These are phyloP conservation scores for Phyllostachys edulis DNA, from an alignment of 176 grass and related monocot species.

Conservation along the genomic window DNA sequence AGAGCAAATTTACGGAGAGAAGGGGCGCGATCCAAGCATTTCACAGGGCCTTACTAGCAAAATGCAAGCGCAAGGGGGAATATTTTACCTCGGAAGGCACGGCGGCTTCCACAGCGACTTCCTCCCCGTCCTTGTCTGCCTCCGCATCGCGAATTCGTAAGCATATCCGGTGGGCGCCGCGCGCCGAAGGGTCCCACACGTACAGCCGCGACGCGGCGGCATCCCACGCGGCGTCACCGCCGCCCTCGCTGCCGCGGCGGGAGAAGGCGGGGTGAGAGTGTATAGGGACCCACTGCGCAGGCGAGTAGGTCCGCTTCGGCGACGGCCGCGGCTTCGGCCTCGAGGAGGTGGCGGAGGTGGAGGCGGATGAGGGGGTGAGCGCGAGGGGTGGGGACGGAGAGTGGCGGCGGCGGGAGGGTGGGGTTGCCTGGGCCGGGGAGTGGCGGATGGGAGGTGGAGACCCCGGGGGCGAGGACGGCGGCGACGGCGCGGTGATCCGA, in stretches of 20 bases:
- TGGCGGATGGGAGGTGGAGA: slow-evolving; percentile 46
- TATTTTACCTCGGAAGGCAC: slow-evolving; percentile 70
- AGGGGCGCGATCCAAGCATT: slow-evolving; percentile 2
- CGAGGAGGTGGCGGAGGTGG: slow-evolving; percentile 42
- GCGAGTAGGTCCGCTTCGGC: slow-evolving; percentile 46
- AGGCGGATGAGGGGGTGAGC: slow-evolving; percentile 37
- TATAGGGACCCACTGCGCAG: slow-evolving; percentile 50
- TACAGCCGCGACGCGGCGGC: slow-evolving; percentile 66
- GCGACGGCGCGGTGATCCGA: slow-evolving; percentile 58
- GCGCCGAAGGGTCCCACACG: slow-evolving; percentile 56
- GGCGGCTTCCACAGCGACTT: slow-evolving; percentile 64
- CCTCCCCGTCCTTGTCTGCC: slow-evolving; percentile 34
- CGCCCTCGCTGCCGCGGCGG: not conserved
- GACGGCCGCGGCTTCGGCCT: slow-evolving; percentile 37
- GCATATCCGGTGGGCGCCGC: slow-evolving; percentile 57
- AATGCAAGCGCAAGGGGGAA: not conserved
- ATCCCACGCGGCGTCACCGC: slow-evolving; percentile 62
- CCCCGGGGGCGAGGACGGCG: slow-evolving; percentile 53
- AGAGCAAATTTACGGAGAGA: not conserved
- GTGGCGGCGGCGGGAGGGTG: slow-evolving; percentile 31
- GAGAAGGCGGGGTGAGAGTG: slow-evolving; percentile 45
- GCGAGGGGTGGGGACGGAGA: slow-evolving; percentile 52
- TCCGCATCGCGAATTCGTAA: slow-evolving; percentile 63
- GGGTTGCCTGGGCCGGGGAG: slow-evolving; percentile 18
- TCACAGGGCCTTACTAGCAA: slow-evolving; percentile 6